Evolutionary conservation across 2,329 filamentous ascomycete species (phyloP), one percentile per base, ranked within the genome.

Genomic region (Colletotrichum sp.): DNA sequence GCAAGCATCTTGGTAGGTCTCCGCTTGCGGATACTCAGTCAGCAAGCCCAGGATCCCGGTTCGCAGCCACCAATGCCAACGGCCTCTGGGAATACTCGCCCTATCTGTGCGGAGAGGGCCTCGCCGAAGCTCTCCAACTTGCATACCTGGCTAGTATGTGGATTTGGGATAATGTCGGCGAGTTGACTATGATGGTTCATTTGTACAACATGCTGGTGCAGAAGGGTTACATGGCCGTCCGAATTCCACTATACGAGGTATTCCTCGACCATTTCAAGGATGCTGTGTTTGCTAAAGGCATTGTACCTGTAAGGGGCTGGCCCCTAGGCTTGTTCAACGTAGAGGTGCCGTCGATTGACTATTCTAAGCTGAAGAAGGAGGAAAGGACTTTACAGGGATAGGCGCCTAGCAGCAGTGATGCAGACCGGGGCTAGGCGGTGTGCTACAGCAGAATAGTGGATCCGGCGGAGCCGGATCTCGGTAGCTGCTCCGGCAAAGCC

Each of bases 11-110:
- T 5, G 64, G 21, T 3, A 26, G 13, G 14, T 67, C 64, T 34
- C 14, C 9, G 13, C 28, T 56, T 12, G 64, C 43, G 12, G 12
- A 32, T 16, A n/a, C 26, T 12, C 18, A 67, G 48, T 34, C 18
- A 2, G 12, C 86, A 7, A n/a, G 56, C 38, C 82, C 84, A 0
- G 82, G 82, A 4, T 88, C 87, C 5, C 84, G 85, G 1, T 89
- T 89, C 76, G 79, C 83, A 2, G 78, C 80, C 14, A 82, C 81
- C 3, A 83, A 86, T 75, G 7, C 83, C 0, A 88, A 89, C 64
- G 87, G 87, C 0, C 80, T 89, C 2, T 89, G 85, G 84, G 84
- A 87, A 21, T 88, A 87, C 69, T 89, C 85, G 3, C 88, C 88
- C 0, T 89, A 84, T 52, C 81, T 89, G 5, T 89, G 87, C 56